phyloP scores from a whole-genome alignment of 129 eudicot genomes.

The Artemisia tridentata region DNA sequence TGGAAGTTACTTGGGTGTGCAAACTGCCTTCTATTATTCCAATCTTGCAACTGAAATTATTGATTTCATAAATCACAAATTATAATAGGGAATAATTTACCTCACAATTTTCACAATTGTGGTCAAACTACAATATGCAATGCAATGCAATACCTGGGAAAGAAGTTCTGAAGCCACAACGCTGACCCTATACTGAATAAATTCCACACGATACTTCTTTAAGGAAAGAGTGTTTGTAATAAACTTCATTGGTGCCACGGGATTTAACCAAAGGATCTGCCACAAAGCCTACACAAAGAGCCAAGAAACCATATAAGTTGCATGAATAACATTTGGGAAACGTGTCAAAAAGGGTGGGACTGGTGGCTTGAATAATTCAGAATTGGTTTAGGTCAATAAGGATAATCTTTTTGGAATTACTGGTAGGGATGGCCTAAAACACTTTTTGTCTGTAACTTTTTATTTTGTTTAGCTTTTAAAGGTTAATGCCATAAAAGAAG shows the following conservation, averaged over 20 bases:
- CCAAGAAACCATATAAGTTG: slow-evolving; percentile 10
- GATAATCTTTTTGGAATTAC: too few species aligned
- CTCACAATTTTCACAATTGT: slow-evolving; percentile 6
- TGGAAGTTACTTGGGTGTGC: slow-evolving; percentile 82
- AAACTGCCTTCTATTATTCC: slow-evolving; percentile 95
- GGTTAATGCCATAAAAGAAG: too few species aligned
- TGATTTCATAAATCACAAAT: slow-evolving; percentile 25
- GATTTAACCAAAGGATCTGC: slow-evolving; percentile 97
- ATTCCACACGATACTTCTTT: slow-evolving; percentile 72
- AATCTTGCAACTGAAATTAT: slow-evolving; percentile 82
- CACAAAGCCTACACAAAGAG: slow-evolving; percentile 69
- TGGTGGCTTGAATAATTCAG: too few species aligned
- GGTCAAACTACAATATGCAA: slow-evolving; percentile 13
- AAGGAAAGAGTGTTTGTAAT: slow-evolving; percentile 36
- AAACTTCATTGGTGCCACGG: slow-evolving; percentile 51
- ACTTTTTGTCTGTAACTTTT: neutral
- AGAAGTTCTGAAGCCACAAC: slow-evolving; percentile 82
- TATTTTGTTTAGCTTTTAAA: too few species aligned
- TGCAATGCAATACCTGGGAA: slow-evolving; percentile 63
- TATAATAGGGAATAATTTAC: neutral
- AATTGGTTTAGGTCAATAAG: too few species aligned
- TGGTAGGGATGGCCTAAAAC: neutral
- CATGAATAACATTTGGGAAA: neutral
- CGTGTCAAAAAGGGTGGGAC: neutral
- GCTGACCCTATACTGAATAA: slow-evolving; percentile 74